Conservation (phyloP, 225 moss, liverwort and hornwort genomes). For the Polytrichum commune region DNA sequence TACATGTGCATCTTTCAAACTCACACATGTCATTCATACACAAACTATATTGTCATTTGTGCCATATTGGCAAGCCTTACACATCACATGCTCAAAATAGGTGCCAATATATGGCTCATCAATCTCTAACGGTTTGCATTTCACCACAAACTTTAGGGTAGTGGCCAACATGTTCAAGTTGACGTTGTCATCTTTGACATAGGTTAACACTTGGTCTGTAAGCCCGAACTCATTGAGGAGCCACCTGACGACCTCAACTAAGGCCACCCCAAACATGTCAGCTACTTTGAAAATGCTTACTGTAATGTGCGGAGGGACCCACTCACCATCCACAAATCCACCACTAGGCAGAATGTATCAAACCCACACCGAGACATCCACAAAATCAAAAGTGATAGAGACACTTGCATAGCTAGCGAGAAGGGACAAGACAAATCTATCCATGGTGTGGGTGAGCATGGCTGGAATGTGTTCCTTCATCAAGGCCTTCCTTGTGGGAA, state of each 20-base stretch:
- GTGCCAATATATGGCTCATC: slow-evolving; percentile 37
- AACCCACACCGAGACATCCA: slow-evolving; percentile 40
- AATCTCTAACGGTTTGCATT: slow-evolving; percentile 38
- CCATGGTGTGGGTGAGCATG: slow-evolving; percentile 39
- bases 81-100: slow-evolving; percentile 30
- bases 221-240: slow-evolving; percentile 41
- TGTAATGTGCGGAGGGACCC: slow-evolving; percentile 41
- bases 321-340: slow-evolving; percentile 43
- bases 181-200: slow-evolving; percentile 32
- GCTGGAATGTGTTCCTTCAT: slow-evolving; percentile 40
- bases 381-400: slow-evolving; percentile 41
- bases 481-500: slow-evolving; percentile 42
- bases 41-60: slow-evolving; percentile 30
- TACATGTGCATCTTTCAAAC: slow-evolving; percentile 27
- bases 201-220: slow-evolving; percentile 29
- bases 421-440: slow-evolving; percentile 39
- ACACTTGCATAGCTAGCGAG: slow-evolving; percentile 40
- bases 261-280: slow-evolving; percentile 24
- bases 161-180: slow-evolving; percentile 28
- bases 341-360: neutral
- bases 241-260: slow-evolving; percentile 28
- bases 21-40: slow-evolving; percentile 36
- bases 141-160: slow-evolving; percentile 35
- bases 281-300: slow-evolving; percentile 29
- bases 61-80: too few relatives aligned